Base-by-base conservation (phyloP, 23 red algal genomes). In the Agarophyton chilense region DNA sequence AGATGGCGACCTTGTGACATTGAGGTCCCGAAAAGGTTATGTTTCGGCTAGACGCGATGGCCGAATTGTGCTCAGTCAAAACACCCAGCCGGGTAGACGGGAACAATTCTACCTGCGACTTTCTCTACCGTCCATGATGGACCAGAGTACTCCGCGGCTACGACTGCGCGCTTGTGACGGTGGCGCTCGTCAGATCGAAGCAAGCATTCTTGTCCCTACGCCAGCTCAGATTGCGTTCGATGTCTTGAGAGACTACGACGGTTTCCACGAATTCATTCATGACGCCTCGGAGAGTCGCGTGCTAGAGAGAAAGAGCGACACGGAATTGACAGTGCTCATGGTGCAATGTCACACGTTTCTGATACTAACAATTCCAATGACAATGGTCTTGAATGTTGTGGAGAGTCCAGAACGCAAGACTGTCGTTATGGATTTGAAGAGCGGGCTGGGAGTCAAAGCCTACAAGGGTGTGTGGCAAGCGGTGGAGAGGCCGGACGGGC, bases 401-500 rank as follows among this genome's bases (percentile, higher is more conserved):
- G 88, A 91, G 65, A 46, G 74, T 24, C 76, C 58, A 24, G 88
- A 82, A 44, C 54, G 51, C 56, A 62, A 50, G 10, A 72, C 54
- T 31, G 77, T 91, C 25, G n/a, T 56, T 13, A 91, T 91, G 88
- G 77, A 91, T 41, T 57, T 91, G 44, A 82, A 73, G 43, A 32
- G 55, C 42, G 88, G 88, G 17, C 57, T 91, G 19, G 88, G 88
- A 28, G 49, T 91, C 55, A 81, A 76, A 31, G 53, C 64, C 24
- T 91, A 91, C 47, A 81, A 82, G 43, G 88, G 88, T 25, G 57
- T 91, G 1, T 91, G 88, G 88, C 74, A 82, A 18, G 88, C 88
- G 11, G 25, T 49, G 22, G 76, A 81, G 55, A 9, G 60, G 19
- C 51, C 76, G 43, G 88, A 91, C 36, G 88, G 88, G 10, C 74